Percentiles rank a stretch among this genome's conserved stretches.
Evolutionary conservation across 805 yeast genomes (phyloP).

Genomic region (Sugiyamaella mastotermitis): DNA sequence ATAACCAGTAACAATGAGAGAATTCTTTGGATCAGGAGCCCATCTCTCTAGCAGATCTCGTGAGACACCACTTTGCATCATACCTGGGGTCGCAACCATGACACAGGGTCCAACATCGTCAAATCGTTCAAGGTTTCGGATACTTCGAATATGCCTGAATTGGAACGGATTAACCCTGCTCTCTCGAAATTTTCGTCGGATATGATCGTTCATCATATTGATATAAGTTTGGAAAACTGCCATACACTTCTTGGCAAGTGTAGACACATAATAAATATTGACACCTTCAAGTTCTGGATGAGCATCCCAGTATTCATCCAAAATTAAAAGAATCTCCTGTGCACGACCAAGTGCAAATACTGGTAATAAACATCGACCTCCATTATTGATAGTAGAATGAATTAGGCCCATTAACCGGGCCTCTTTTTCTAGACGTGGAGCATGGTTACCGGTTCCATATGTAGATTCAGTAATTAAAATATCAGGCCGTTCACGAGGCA

Average conservation of each 20-base stretch:
- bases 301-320: conserved; percentile 91
- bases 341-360: conserved; percentile 97
- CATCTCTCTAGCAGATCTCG: conserved; percentile 87
- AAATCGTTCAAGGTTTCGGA: conserved; percentile 73
- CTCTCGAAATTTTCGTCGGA: conserved; percentile 67
- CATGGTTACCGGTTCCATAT: conserved; percentile 96
- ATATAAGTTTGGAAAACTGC: conserved; percentile 96
- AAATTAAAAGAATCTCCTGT: conserved; percentile 80
- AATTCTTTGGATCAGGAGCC: conserved; percentile 94
- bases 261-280: conserved; percentile 86
- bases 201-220: conserved; percentile 93
- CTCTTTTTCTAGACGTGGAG: conserved; percentile 83
- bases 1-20: conserved; percentile 88
- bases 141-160: conserved; percentile 75
- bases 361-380: conserved; percentile 89
- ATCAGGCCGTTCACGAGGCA: conserved; percentile 77
- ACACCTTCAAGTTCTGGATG: conserved; percentile 77
- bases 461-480: conserved; percentile 91
- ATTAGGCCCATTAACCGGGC: conserved; percentile 71
- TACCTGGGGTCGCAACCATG: conserved; percentile 95
- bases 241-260: conserved; percentile 91
- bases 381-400: conserved; percentile 76
- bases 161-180: conserved; percentile 84
- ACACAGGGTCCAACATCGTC: conserved; percentile 96
- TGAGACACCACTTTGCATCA: conserved; percentile 94